Conservation (phyloP, 495 filamentous ascomycete species). For the Aspergillus panamensis region DNA sequence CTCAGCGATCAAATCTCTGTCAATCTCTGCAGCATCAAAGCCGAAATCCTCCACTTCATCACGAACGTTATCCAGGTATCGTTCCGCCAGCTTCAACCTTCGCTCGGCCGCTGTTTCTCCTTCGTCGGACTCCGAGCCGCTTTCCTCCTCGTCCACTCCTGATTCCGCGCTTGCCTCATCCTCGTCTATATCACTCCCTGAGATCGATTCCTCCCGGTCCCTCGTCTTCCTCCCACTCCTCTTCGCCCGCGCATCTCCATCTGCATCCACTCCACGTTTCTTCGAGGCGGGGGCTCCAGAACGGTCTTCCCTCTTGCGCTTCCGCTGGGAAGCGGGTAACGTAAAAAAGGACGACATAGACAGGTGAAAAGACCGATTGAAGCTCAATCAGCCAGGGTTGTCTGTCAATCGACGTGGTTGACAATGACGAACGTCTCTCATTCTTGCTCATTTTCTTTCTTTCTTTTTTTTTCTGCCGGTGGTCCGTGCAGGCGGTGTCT, state of each 20-base stretch:
- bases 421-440: conserved; percentile 4
- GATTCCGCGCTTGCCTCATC: conserved; percentile 48
- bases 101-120: conserved; percentile 86
- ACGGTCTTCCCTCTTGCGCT: conserved; percentile 65
- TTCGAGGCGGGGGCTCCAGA: conserved; percentile 49
- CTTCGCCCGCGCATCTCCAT: conserved; percentile 28
- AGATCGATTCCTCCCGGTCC: conserved; percentile 66
- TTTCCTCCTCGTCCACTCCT: conserved; percentile 42
- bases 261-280: conserved; percentile 50
- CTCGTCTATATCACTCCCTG: conserved; percentile 74
- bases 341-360: conserved; percentile 86
- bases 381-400: conserved; percentile 8
- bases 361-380: background rate
- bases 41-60: conserved; percentile 77
- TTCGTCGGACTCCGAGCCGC: conserved; percentile 53
- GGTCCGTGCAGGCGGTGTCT: conserved; percentile 31
- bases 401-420: conserved; percentile 10
- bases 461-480: conserved; percentile 49
- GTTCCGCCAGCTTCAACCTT: conserved; percentile 82
- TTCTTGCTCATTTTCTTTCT: conserved; percentile 23
- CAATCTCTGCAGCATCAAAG: conserved; percentile 91
- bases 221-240: conserved; percentile 24
- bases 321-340: conserved; percentile 68
- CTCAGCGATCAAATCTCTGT: conserved; percentile 85
- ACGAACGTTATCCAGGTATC: conserved; percentile 85